Evolutionary conservation across 2,329 filamentous ascomycete species (phyloP), one percentile per base, ranked within the genome.

Genomic region (Aspergillus aculeatinus): DNA sequence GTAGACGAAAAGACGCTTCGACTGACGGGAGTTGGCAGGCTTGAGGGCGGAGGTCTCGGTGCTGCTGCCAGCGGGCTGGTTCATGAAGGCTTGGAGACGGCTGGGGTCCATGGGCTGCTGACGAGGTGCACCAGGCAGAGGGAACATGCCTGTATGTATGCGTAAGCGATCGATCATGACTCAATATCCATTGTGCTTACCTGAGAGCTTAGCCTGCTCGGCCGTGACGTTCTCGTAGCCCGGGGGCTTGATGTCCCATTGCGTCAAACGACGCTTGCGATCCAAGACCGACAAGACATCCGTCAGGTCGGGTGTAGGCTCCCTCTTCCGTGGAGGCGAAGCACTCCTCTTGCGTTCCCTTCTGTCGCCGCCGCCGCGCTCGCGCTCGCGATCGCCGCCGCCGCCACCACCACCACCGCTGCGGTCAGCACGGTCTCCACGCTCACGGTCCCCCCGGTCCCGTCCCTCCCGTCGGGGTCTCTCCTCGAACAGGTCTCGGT

Each of bases 91-190:
- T 75, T 97, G 92, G 51, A 99, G 84, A 76, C 94, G 94, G 70
- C 87, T 91, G 16, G 94, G 93, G 68, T 99, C 95, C 89, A 98
- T 95, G 35, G 92, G 89, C 72, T 97, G 93, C 76, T 96, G 92
- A 68, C 95, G 88, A 57, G 95, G 95, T 63, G 95, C 95, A 65
- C 95, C 95, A 3, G 95, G 95, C 50, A 99, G 86, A 62, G 96
- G 93, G 81, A 99, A 99, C 95, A 99, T 97, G 81, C 94, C 89
- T 67, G n/a, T n/a, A n/a, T n/a, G n/a, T n/a, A n/a, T n/a, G n/a
- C n/a, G n/a, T n/a, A n/a, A n/a, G n/a, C 27, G 7, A 48, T 42
- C 27, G 48, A 16, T 21, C 19, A 50, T 5, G 3, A 47, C 49
- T 48, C n/a, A 5, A 50, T 11, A 48, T 42, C 11, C 58, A 12